Conservation (phyloP, 1,284 basidiomycete genomes). For the Cryptococcus sp. region DNA sequence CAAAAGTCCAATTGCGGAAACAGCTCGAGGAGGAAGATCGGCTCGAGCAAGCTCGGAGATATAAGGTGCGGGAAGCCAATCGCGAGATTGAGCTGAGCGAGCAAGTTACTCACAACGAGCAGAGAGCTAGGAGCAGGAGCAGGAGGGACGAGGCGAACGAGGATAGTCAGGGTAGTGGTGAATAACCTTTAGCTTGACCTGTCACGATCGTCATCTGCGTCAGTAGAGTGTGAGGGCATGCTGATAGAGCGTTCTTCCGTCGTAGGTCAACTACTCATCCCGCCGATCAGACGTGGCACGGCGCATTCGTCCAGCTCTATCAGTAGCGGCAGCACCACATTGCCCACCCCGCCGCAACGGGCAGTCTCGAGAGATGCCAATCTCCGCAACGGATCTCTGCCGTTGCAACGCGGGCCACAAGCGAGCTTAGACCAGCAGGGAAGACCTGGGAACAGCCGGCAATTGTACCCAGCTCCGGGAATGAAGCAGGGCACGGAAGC, state of each 20-base stretch:
- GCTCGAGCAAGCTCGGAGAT: slow-evolving; percentile 22
- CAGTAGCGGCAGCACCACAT: neutral
- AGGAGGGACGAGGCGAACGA: neutral
- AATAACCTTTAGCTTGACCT: neutral
- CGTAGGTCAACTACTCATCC: slow-evolving; percentile 14
- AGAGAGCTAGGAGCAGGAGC: neutral
- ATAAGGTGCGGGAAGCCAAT: slow-evolving; percentile 37
- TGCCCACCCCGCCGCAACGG: neutral
- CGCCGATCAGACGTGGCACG: slow-evolving; percentile 10
- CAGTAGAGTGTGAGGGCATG: neutral
- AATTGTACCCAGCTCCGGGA: no score
- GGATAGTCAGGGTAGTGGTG: slow-evolving; percentile 12
- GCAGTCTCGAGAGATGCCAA: neutral
- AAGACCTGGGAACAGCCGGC: no score
- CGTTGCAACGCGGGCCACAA: no score
- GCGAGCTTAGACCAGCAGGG: no score
- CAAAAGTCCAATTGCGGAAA: slow-evolving; percentile 37
- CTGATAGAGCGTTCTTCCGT: neutral
- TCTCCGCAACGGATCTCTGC: no score
- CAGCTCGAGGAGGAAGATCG: slow-evolving; percentile 33
- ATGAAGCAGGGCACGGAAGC: no score
- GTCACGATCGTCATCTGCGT: neutral
- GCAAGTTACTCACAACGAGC: slow-evolving; percentile 3
- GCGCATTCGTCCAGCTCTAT: slow-evolving; percentile 1
- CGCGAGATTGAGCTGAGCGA: slow-evolving; percentile 25